Evolutionary conservation across 1,284 basidiomycete species (phyloP).

Genomic region (Ustanciosporium gigantosporum): DNA sequence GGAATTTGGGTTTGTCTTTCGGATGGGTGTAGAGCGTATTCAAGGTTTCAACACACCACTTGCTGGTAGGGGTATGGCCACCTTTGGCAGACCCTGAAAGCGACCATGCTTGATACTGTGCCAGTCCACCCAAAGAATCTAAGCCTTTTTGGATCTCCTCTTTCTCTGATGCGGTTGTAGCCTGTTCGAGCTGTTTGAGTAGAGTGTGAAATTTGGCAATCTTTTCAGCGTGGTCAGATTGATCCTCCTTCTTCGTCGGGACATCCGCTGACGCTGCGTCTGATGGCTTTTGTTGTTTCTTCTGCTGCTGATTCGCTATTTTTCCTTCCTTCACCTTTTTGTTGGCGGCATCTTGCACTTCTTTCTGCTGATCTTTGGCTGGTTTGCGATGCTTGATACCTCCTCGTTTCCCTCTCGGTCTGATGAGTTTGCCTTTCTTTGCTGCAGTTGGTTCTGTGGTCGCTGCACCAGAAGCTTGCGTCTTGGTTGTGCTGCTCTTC

Average conservation of each 20-base stretch:
- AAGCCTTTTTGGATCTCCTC: conserved; percentile 34
- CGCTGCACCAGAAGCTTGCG: too few species aligned
- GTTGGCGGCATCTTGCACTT: conserved; percentile 5
- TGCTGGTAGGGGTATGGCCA: conserved; percentile 40
- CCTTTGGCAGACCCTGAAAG: conserved; percentile 36
- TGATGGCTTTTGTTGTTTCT: conserved; percentile 10
- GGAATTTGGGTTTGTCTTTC: conserved; percentile 21
- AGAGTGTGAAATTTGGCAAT: conserved; percentile 56
- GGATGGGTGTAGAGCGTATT: conserved; percentile 26
- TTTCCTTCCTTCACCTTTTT: conserved; percentile 19
- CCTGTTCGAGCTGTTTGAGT: conserved; percentile 53
- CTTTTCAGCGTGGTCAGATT: conserved; percentile 39
- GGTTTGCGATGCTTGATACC: conserved; percentile 50
- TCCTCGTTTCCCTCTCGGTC: conserved; percentile 55
- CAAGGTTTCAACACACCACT: conserved; percentile 53
- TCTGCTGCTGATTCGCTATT: background rate
- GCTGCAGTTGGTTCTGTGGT: background rate
- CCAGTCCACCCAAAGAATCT: conserved; percentile 48
- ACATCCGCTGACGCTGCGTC: background rate
- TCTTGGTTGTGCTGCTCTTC: too few species aligned
- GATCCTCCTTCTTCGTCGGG: conserved; percentile 2
- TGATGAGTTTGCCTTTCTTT: conserved; percentile 42
- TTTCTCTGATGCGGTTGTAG: conserved; percentile 30
- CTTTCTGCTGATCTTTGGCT: background rate
- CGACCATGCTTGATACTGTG: conserved; percentile 54